Base-by-base conservation (phyloP, 257 asterid species). In the Ilex aquifolium region DNA sequence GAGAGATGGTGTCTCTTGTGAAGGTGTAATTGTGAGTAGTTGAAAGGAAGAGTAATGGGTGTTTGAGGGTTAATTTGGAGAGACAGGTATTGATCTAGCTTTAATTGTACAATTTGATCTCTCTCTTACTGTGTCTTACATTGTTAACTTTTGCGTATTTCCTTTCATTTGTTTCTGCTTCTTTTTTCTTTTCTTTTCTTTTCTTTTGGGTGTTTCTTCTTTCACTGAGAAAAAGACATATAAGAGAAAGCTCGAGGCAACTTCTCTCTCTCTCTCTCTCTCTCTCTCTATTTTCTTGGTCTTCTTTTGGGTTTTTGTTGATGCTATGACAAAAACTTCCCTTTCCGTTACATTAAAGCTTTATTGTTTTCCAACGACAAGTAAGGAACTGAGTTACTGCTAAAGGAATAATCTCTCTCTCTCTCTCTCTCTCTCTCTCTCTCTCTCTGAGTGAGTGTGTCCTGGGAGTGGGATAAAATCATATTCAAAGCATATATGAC, bases 31-130 rank as follows among this genome's bases (percentile, higher is more conserved):
- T 50, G 44, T 44, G 53, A 16, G 65, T 13, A 57, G 16, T 31
- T 13, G 50, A 51, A 31, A 51, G 52, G 50, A 56, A 15, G 30
- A 8, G 31, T 7, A 40, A 46, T 21, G 13, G 54, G 16, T 6
- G 17, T 42, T 70, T 60, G 30, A 51, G 52, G 60, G 46, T 65
- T 21, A 21, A 21, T 21, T 59, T 13, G 14, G 32, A 64, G 40
- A 16, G 60, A 63, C 57, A 42, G 57, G 53, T 32, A 69, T 68
- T 60, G 74, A 67, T 72, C 69, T 44, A 59, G 67, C 61, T 61
- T 76, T 36, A 67, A 62, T 14, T 73, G 73, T 69, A 63, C 57
- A 73, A 73, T 69, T 68, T 67, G 71, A 69, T 73, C 57, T 62
- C 66, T 65, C 72, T 21, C 27, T 21, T 21, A 21, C 27, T 21